These are phyloP conservation scores for Paralagenidium karlingii DNA, from an alignment of 352 stramenopile species.

Conservation along the genomic window DNA sequence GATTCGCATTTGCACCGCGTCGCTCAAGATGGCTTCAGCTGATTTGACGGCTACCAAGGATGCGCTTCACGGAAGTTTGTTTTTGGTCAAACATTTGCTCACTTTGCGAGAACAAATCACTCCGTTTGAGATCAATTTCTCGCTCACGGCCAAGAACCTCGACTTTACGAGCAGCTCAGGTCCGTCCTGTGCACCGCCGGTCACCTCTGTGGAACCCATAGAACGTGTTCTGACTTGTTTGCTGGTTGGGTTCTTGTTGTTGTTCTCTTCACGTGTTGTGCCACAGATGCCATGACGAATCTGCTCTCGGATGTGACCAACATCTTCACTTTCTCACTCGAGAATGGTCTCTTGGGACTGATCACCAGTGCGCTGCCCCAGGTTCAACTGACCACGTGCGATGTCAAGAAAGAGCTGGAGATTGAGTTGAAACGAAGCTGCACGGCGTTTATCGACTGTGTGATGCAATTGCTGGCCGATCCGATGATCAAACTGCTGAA, in stretches of 20 bases:
- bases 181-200: too few relatives aligned
- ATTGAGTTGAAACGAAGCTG: conserved; percentile 72
- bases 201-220: not conserved
- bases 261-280: not conserved
- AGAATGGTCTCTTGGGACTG: conserved; percentile 33
- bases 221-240: not conserved
- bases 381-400: conserved; percentile 61
- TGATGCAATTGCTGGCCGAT: conserved; percentile 41
- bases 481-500: conserved; percentile 51
- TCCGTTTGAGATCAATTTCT: conserved; percentile 74
- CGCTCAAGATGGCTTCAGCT: conserved; percentile 60
- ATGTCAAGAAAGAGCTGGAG: conserved; percentile 72
- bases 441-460: conserved; percentile 61
- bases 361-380: conserved; percentile 64
- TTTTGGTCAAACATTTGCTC: conserved; percentile 72
- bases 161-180: conserved; percentile 76
- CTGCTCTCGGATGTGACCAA: conserved; percentile 50
- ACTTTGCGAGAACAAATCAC: conserved; percentile 77
- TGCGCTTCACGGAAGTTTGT: conserved; percentile 47
- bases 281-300: conserved; percentile 53
- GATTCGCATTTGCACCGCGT: conserved; percentile 65
- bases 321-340: conserved; percentile 46
- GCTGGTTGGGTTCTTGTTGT: not conserved
- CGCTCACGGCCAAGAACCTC: conserved; percentile 50
- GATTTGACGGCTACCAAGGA: conserved; percentile 41